phyloP scores from a whole-genome alignment of 768 basidiomycete genomes.

The Roridomyces roridus region DNA sequence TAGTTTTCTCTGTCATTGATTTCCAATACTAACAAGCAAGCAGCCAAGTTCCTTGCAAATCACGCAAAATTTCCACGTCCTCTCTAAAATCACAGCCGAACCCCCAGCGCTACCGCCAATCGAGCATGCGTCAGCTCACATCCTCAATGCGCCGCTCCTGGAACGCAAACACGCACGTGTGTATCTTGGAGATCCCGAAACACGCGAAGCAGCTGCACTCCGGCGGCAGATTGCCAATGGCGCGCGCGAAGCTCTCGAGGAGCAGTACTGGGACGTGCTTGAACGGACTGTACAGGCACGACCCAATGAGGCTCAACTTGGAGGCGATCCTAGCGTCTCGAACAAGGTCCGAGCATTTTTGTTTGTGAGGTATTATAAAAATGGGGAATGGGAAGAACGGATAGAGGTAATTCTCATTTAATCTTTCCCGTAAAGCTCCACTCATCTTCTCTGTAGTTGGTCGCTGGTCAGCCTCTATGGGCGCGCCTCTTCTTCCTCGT shows the following conservation, averaged over 20 bases:
- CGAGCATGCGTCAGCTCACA: slow-evolving; percentile 82
- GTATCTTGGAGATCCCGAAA: slow-evolving; percentile 72
- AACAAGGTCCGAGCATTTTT: slow-evolving; percentile 93
- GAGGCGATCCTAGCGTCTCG: slow-evolving; percentile 87
- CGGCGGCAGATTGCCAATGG: slow-evolving; percentile 80
- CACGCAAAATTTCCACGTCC: slow-evolving; percentile 73
- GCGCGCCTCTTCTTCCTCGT: slow-evolving; percentile 93
- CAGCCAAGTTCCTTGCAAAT: slow-evolving; percentile 64
- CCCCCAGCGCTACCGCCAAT: slow-evolving; percentile 77
- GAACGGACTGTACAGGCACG: slow-evolving; percentile 83
- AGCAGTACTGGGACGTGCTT: slow-evolving; percentile 86
- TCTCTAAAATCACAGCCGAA: slow-evolving; percentile 78
- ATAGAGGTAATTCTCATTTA: slow-evolving; percentile 71
- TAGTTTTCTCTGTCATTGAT: slow-evolving; percentile 10
- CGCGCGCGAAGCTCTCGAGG: slow-evolving; percentile 81
- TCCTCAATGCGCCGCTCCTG: slow-evolving; percentile 78
- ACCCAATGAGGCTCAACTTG: slow-evolving; percentile 84
- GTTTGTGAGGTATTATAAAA: slow-evolving; percentile 77
- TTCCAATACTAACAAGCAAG: background rate
- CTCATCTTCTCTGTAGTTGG: slow-evolving; percentile 54
- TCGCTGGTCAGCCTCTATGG: slow-evolving; percentile 90
- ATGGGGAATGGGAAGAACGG: slow-evolving; percentile 85
- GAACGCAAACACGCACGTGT: slow-evolving; percentile 84
- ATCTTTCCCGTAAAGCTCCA: background rate
- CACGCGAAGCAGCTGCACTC: slow-evolving; percentile 69